phyloP scores from a whole-genome alignment of 208 protist species.

The Wallacemonas sp. region DNA sequence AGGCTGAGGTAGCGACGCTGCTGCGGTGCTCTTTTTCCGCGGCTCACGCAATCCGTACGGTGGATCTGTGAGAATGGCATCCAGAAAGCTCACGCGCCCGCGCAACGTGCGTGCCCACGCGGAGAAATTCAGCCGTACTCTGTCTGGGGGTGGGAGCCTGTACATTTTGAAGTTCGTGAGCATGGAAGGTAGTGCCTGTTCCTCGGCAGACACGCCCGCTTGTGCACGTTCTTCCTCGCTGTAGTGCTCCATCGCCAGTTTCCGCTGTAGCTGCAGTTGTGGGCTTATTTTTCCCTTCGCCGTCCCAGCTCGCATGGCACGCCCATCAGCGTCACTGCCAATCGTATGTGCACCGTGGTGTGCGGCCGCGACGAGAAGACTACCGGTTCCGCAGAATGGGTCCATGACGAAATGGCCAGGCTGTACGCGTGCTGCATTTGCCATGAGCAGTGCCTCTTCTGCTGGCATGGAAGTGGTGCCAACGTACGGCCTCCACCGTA shows the following conservation, averaged over 20 bases:
- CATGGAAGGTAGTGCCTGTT: slow-evolving; percentile 50
- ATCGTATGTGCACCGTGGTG: slow-evolving; percentile 86
- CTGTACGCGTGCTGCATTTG: slow-evolving; percentile 80
- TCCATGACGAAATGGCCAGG: slow-evolving; percentile 77
- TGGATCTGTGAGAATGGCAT: slow-evolving; percentile 93
- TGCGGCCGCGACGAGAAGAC: slow-evolving; percentile 82
- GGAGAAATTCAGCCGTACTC: slow-evolving; percentile 86
- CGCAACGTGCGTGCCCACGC: slow-evolving; percentile 40
- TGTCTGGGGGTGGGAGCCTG: slow-evolving; percentile 63
- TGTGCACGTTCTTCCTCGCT: slow-evolving; percentile 21
- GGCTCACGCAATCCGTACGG: slow-evolving; percentile 90
- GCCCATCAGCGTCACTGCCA: slow-evolving; percentile 90
- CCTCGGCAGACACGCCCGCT: slow-evolving; percentile 32
- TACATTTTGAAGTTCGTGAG: slow-evolving; percentile 91
- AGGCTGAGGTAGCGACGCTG: background rate
- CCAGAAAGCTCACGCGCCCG: slow-evolving; percentile 63
- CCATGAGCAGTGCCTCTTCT: slow-evolving; percentile 92
- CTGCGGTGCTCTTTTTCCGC: slow-evolving; percentile 26
- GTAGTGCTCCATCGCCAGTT: slow-evolving; percentile 46
- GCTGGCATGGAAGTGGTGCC: slow-evolving; percentile 96
- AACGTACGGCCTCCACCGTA: slow-evolving; percentile 90
- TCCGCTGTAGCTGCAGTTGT: slow-evolving; percentile 73
- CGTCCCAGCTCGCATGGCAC: slow-evolving; percentile 77
- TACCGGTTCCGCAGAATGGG: slow-evolving; percentile 94
- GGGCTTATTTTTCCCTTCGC: slow-evolving; percentile 44